Base-by-base conservation (phyloP, 129 eudicot species). In the Lonicera japonica region DNA sequence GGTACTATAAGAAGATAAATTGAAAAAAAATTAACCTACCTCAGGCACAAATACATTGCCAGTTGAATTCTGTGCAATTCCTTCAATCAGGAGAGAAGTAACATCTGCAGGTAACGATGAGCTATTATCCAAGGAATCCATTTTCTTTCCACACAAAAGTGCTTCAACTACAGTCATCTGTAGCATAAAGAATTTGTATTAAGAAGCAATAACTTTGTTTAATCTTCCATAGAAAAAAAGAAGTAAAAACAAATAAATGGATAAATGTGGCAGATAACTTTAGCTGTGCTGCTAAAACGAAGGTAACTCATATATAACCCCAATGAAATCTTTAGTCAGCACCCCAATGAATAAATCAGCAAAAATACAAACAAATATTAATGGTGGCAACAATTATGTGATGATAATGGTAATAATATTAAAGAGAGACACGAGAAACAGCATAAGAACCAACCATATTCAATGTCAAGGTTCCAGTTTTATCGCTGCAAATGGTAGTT, bases 141-240 rank as follows among this genome's bases (percentile, higher is more conserved):
- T 56, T 70, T 85, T 94, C 64, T 79, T 75, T 54, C 94, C 90
- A 57, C 84, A 78, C 25, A 79, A 67, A 73, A 76, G 73, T 21
- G 77, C 91, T 75, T 94, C 94, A 38, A 88, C 96, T 61, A 94
- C 96, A 64, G 96, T 88, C 99, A 94, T 94, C 96, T 94, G 78
- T 36, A 70, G 11, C 63, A 47, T 20, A 62, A 54, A 63, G 57
- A 59, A 29, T 29, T 29, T 6, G 36, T 29, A 29, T 29, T 1
- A 29, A 29, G 4, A 29, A 6, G 36, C 36, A 6, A 50, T n/a
- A n/a, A n/a, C n/a, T n/a, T n/a, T 15, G 55, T 50, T 5, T 4
- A 50, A 50, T 7, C 20, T 5, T 5, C 5, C 15, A 15, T 3
- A 4, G 0, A 50, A 50, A 11, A 3, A 16, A 50, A 5, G 20